Conservation (phyloP, 73 alveolate species). For the Urostyla sp. region DNA sequence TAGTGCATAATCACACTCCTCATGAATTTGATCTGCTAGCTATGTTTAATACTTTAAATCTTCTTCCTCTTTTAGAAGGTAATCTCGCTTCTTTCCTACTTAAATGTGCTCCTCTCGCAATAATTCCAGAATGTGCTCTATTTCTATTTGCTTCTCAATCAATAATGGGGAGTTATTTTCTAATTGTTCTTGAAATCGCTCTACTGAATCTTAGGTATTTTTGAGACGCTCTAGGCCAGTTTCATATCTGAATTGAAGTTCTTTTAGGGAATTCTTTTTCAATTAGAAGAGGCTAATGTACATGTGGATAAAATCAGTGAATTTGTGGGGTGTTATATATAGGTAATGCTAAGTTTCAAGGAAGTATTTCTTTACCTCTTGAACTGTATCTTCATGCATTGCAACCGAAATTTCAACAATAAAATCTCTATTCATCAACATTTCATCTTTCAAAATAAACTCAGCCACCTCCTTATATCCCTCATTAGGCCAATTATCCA, state of each 20-base stretch:
- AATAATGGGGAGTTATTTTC: constrained; percentile 81
- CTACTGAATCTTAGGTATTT: constrained; percentile 82
- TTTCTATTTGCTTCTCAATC: constrained; percentile 83
- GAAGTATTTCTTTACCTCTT: constrained; percentile 33
- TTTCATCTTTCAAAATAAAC: constrained; percentile 69
- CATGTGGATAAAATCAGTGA: constrained; percentile 86
- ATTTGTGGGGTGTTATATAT: constrained; percentile 86
- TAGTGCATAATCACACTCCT: constrained; percentile 88
- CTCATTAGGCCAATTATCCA: constrained; percentile 97
- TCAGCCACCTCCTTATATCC: constrained; percentile 96
- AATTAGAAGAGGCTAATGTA: constrained; percentile 81
- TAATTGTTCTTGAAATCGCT: constrained; percentile 76
- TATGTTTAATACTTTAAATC: constrained; percentile 88
- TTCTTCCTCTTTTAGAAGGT: constrained; percentile 89
- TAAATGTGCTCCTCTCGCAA: constrained; percentile 87
- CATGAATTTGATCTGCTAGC: constrained; percentile 85
- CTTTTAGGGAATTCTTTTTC: constrained; percentile 85
- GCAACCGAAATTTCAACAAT: constrained; percentile 51
- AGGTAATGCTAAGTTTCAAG: constrained; percentile 66
- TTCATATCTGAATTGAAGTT: constrained; percentile 79
- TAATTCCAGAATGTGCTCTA: constrained; percentile 75
- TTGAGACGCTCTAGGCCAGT: constrained; percentile 87
- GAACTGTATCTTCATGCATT: constrained; percentile 52
- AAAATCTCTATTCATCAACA: constrained; percentile 51
- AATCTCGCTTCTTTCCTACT: constrained; percentile 91